Base-by-base conservation (phyloP, 306 rosid genomes). In the Pyrus communis region DNA sequence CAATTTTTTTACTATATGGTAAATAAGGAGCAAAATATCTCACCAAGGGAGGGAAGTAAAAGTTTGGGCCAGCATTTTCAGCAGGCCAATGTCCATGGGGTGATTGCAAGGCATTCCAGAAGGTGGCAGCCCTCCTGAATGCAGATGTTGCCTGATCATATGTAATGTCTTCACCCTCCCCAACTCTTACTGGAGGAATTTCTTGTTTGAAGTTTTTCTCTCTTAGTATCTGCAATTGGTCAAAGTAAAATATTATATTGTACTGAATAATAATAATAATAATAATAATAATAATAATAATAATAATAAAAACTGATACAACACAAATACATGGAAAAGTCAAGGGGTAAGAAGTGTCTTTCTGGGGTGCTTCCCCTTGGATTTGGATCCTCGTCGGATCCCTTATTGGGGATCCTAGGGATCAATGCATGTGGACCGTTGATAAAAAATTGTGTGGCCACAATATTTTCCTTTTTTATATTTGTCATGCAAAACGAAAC, bases 1-100 rank as follows among this genome's bases (percentile, higher is more conserved):
- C 21, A 61, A 25, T 61, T 25, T 17, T 58, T 61, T 61, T 61
- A 61, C 38, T 14, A 11, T 61, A 12, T 5, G 7, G 63, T 31
- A 54, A 23, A 70, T 49, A 0, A 12, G 35, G 17, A 13, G 67
- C 19, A 49, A 49, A 61, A 5, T 9, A 64, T 58, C 81, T 78
- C 30, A 91, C 95, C 85, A 93, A 64, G 18, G 96, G 98, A 46
- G 94, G 98, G 35, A 86, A 77, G 69, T 84, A 93, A 78, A 88
- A 93, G 77, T 91, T 80, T 18, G 92, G 88, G 2, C 98, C 97
- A 4, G 98, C 85, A 79, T 84, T 85, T 75, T 89, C 88, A 57
- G 98, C 91, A 21, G 98, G 98, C 98, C 98, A 93, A 62, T 93
- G 98, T 49, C 98, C 98, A 61, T 90, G 88, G 11, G 77, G 84